Base-by-base conservation (phyloP, 2,329 filamentous ascomycete genomes). In the Cordyceps tenuipes region DNA sequence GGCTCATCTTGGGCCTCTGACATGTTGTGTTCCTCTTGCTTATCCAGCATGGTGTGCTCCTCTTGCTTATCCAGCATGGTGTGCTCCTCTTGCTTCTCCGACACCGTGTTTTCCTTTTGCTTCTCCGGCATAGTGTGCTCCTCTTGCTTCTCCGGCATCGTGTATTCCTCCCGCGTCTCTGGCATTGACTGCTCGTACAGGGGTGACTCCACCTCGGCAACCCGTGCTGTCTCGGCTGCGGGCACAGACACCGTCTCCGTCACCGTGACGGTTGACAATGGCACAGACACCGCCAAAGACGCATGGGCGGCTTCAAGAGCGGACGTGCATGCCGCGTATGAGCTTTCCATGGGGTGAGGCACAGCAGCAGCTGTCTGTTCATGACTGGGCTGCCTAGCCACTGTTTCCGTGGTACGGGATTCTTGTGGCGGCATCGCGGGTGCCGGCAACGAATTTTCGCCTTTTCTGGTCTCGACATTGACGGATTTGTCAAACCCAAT, bases 211-310 rank as follows among this genome's bases (percentile, higher is more conserved):
- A 41, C 9, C 1, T 8, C 64, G 34, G 23, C 47, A 19, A 47
- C 49, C 36, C 48, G 12, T 3, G 12, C 12, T 36, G 59, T 61
- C 36, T 56, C 59, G 8, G 17, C 23, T 21, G 29, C 47, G 10
- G 68, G 68, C 43, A 66, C 66, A 8, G 68, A 69, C 5, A 70
- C 64, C 34, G 69, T 71, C 19, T 69, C 68, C 26, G 71, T 68
- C 56, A 70, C 65, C 1, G 70, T 74, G 2, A 71, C 67, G 7
- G 73, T 77, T 23, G 57, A 47, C 8, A 57, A 51, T 31, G 57
- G 9, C 31, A 54, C 34, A 5, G 36, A 49, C 3, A 48, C 34
- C 34, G 52, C 54, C 23, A 55, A 41, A 17, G 57, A 63, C 10
- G 52, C 58, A 21, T 64, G 47, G 17, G 54, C 62, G 57, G 26